Conservation (phyloP, 2,329 filamentous ascomycete species). For the Calonectria henricotiae region DNA sequence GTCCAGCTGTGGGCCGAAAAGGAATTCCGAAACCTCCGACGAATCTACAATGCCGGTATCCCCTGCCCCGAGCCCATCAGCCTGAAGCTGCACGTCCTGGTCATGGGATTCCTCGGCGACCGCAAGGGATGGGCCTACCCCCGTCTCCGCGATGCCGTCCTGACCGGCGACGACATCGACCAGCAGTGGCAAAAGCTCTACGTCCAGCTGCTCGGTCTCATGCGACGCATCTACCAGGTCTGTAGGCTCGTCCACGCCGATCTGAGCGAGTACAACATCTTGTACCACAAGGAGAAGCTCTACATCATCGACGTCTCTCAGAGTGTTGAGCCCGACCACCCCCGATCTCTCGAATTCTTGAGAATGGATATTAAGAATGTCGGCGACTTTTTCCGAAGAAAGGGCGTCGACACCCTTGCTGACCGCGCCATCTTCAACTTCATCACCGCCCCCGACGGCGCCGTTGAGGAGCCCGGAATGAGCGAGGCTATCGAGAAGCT, state of each 20-base stretch:
- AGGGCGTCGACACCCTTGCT: slow-evolving; percentile 85
- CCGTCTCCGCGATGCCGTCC: slow-evolving; percentile 87
- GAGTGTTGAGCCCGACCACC: slow-evolving; percentile 97
- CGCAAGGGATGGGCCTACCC: slow-evolving; percentile 90
- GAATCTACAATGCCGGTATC: slow-evolving; percentile 88
- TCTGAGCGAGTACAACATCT: slow-evolving; percentile 97
- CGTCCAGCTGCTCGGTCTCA: slow-evolving; percentile 86
- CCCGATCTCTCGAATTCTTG: slow-evolving; percentile 91
- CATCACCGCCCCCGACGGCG: slow-evolving; percentile 77
- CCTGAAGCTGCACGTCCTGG: slow-evolving; percentile 93
- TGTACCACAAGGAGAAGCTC: slow-evolving; percentile 87
- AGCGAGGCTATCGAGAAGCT: slow-evolving; percentile 76
- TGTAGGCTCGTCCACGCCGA: slow-evolving; percentile 96
- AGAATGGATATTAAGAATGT: slow-evolving; percentile 99
- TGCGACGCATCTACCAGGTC: slow-evolving; percentile 93
- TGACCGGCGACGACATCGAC: slow-evolving; percentile 78
- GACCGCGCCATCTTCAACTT: slow-evolving; percentile 90
- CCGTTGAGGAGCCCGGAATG: slow-evolving; percentile 75
- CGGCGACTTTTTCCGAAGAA: slow-evolving; percentile 90
- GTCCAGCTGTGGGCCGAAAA: slow-evolving; percentile 99
- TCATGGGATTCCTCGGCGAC: slow-evolving; percentile 95
- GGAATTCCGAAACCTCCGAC: slow-evolving; percentile 93
- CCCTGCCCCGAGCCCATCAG: slow-evolving; percentile 91
- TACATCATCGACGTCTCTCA: slow-evolving; percentile 99
- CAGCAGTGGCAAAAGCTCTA: slow-evolving; percentile 86